phyloP scores from a whole-genome alignment of 2,329 filamentous ascomycete genomes.

The Cladophialophora bantiana region DNA sequence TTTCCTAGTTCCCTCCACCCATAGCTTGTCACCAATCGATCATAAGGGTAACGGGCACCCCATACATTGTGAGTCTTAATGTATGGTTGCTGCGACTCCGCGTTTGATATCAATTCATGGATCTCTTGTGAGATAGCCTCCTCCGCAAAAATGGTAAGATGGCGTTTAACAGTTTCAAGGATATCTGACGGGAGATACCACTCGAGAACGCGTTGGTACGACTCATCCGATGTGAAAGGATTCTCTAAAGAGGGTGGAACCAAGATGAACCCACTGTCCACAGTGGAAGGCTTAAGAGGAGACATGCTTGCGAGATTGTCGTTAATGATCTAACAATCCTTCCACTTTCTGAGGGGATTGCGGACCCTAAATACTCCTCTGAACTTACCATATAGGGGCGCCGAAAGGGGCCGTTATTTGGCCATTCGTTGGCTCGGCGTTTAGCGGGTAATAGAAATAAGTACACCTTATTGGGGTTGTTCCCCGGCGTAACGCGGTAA shows the following conservation, averaged over 20 bases:
- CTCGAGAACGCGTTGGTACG: conserved; percentile 37
- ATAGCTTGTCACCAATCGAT: conserved; percentile 39
- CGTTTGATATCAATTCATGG: conserved; percentile 40
- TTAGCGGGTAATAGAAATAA: background rate
- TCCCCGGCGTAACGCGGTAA: background rate
- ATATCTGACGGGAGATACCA: conserved; percentile 54
- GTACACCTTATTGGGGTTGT: background rate
- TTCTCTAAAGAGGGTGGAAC: conserved; percentile 34
- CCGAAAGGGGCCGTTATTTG: background rate
- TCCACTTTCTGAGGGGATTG: background rate
- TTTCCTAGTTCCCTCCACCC: conserved; percentile 46
- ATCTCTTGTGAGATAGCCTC: conserved; percentile 45
- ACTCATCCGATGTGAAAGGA: conserved; percentile 37
- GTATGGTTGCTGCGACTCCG: conserved; percentile 41
- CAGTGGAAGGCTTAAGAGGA: conserved; percentile 30
- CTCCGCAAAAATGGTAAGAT: conserved; percentile 42
- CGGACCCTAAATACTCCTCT: background rate
- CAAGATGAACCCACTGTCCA: conserved; percentile 38
- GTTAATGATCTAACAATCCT: background rate
- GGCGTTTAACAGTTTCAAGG: conserved; percentile 58
- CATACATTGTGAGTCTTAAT: conserved; percentile 42
- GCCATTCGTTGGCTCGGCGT: background rate
- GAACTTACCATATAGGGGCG: background rate
- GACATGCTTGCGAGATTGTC: conserved; percentile 6
- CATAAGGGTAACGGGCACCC: conserved; percentile 39